Base-by-base conservation (phyloP, 495 filamentous ascomycete genomes). In the Neurospora sp. region DNA sequence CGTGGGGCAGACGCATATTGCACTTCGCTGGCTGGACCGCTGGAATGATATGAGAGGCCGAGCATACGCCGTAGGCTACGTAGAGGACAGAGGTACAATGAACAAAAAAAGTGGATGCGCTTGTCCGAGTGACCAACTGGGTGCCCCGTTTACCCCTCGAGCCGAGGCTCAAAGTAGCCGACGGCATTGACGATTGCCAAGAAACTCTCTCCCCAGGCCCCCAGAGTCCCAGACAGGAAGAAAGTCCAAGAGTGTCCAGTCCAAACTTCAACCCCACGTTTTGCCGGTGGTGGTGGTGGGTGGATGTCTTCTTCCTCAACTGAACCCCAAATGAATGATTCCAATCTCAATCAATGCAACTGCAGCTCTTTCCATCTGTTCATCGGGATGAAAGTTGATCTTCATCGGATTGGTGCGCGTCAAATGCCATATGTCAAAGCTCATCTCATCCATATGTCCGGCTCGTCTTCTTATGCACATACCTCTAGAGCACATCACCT, bases 151-250 rank as follows among this genome's bases (percentile, higher is more conserved):
- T 27, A 62, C 73, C 77, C 74, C 71, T 75, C 74, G 62, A 81
- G 77, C 79, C 79, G 79, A 81, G 79, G 79, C 77, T 78, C 78
- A 79, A 62, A 62, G 27, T 62, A 62, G 54, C 54, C 54, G 54
- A 62, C 54, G 54, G 54, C 54, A 62, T 31, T 31, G 49, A 31
- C 49, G 49, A 60, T 60, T 60, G 49, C 49, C 49, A 60, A 60
- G 49, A 60, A 60, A 60, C 11, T 27, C 23, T 12, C 11, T 23
- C 49, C 49, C 49, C 44, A 44, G 41, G 41, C 4, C 41, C 20
- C 44, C 35, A 20, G 44, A 46, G 44, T 44, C 4, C 31, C 18
- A n/a, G 42, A 46, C 42, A 20, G 42, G n/a, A 35, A 35, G 14
- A 46, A 3, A 20, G 40, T 40, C 11, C 39, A 49, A 46, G 42